Conservation (phyloP, 1,284 basidiomycete species). For the Ustilago xerochloae region DNA sequence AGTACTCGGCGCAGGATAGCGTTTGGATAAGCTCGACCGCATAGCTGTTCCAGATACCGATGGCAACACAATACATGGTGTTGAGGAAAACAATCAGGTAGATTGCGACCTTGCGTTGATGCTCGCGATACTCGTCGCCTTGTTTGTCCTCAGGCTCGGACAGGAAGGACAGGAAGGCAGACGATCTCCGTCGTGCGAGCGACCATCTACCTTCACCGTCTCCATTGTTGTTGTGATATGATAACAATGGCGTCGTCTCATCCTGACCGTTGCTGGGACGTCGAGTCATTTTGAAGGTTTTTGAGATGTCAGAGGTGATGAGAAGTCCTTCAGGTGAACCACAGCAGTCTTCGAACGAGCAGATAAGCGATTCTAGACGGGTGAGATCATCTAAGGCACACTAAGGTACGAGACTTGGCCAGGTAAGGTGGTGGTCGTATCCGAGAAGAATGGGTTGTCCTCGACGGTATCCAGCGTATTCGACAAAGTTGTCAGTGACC, state of each 20-base stretch:
- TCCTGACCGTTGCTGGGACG: conserved; percentile 1
- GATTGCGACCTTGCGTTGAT: conserved; percentile 13
- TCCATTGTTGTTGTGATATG: neutral
- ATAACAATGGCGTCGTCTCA: conserved; percentile 33
- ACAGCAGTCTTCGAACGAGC: too few species aligned
- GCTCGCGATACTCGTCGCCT: conserved; percentile 23
- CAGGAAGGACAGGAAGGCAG: conserved; percentile 39
- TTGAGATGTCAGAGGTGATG: neutral
- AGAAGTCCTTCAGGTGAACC: too few species aligned
- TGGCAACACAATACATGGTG: conserved; percentile 11
- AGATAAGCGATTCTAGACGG: too few species aligned
- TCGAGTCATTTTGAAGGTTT: conserved; percentile 19
- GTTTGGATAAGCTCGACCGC: conserved; percentile 32
- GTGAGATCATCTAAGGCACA: too few species aligned
- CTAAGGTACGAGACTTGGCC: too few species aligned
- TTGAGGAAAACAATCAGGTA: conserved; percentile 21
- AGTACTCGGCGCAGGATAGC: conserved; percentile 40
- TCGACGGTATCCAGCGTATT: too few species aligned
- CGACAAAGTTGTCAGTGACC: too few species aligned
- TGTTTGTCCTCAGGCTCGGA: conserved; percentile 38
- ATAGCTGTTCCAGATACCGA: conserved; percentile 19
- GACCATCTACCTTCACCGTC: conserved; percentile 27
- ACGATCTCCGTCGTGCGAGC: conserved; percentile 32
- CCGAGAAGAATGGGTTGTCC: too few species aligned
- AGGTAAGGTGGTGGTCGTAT: too few species aligned